Evolutionary conservation across 108 stramenopile species (phyloP).

Genomic region (Skeletonema menzelii): DNA sequence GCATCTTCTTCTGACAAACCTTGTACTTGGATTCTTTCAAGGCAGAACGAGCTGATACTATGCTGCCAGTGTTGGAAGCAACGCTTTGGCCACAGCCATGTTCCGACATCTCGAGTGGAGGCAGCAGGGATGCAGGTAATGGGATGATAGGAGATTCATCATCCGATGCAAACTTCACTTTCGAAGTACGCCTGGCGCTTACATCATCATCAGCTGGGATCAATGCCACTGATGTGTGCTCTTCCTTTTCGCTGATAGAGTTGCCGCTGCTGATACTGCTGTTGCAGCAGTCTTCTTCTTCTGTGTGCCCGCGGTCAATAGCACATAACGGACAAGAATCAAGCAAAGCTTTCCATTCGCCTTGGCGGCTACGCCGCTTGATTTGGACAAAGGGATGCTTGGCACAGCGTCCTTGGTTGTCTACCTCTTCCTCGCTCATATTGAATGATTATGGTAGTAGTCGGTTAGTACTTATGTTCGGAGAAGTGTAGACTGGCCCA

Average conservation of each 20-base stretch:
- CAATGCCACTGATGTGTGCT: not conserved
- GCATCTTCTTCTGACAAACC: constrained; percentile 23
- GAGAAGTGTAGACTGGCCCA: too few species aligned
- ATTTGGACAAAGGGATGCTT: constrained; percentile 31
- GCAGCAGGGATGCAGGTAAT: not conserved
- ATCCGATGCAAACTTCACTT: constrained; percentile 18
- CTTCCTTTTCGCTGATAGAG: not conserved
- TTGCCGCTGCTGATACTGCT: not conserved
- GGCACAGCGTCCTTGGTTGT: constrained; percentile 24
- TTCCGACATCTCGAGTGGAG: not conserved
- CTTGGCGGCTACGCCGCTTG: constrained; percentile 18
- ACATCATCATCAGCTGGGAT: not conserved
- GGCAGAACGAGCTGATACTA: not conserved
- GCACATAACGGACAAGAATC: constrained; percentile 23
- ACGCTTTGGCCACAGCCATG: not conserved
- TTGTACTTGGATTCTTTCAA: constrained; percentile 29
- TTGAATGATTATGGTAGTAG: not conserved
- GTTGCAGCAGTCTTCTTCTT: not conserved
- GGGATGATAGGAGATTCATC: not conserved
- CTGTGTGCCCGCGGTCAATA: constrained; percentile 1
- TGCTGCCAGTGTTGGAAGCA: constrained; percentile 2
- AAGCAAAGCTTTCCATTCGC: constrained; percentile 30
- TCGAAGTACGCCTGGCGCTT: not conserved
- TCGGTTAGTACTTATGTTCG: too few species aligned
- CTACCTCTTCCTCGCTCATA: not conserved